phyloP scores from a whole-genome alignment of 2,329 filamentous ascomycete genomes.

The Colletotrichum chrysophilum region DNA sequence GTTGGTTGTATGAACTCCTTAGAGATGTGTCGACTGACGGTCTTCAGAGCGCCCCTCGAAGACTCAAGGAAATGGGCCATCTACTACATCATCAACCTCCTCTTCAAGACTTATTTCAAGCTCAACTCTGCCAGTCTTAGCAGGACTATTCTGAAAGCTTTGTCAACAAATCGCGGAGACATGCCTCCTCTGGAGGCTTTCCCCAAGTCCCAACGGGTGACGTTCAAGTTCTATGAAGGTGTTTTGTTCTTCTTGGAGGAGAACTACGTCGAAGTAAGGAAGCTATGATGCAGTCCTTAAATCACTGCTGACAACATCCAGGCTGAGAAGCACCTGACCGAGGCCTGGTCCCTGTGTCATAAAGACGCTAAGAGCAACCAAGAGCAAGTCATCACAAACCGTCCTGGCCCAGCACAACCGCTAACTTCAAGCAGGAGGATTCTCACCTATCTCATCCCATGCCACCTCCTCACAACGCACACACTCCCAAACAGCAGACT shows the following conservation, averaged over 20 bases:
- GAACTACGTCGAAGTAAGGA: conserved; percentile 76
- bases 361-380: conserved; percentile 75
- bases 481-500: conserved; percentile 77
- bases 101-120: conserved; percentile 99
- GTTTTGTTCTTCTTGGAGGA: conserved; percentile 95
- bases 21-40: conserved; percentile 23
- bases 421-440: conserved; percentile 68
- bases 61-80: conserved; percentile 98
- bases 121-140: conserved; percentile 88
- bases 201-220: conserved; percentile 89
- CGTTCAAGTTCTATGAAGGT: conserved; percentile 95
- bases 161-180: conserved; percentile 78
- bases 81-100: conserved; percentile 90
- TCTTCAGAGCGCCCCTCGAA: conserved; percentile 73
- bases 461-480: conserved; percentile 86
- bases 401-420: neutral
- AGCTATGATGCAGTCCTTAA: neutral
- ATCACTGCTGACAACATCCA: conserved; percentile 35
- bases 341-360: conserved; percentile 84
- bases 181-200: conserved; percentile 82
- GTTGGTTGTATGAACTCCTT: conserved; percentile 46
- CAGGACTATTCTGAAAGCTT: conserved; percentile 85
- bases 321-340: conserved; percentile 80
- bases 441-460: conserved; percentile 92
- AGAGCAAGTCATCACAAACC: conserved; percentile 63